Percentiles rank a stretch among this genome's conserved stretches.
Conservation (phyloP, 1,139 yeast species). For the Suhomyces yuchorum region DNA sequence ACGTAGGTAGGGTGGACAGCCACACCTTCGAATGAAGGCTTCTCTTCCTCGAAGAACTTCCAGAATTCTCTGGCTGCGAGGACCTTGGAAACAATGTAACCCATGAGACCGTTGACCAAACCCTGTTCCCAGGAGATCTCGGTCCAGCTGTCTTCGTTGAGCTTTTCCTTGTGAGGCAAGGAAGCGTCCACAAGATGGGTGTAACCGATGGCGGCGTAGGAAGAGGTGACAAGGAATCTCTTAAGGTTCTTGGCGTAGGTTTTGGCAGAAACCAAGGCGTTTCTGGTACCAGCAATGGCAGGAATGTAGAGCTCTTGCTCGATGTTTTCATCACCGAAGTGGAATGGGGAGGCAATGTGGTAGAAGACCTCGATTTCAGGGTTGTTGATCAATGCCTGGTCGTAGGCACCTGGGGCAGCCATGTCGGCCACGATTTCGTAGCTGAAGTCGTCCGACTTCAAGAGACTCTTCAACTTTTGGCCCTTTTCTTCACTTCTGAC, state of each 20-base stretch:
- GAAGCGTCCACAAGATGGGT: neutral
- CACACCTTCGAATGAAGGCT: neutral
- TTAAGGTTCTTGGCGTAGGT: slow-evolving; percentile 1
- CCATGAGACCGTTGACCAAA: neutral
- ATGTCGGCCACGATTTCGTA: slow-evolving; percentile 1
- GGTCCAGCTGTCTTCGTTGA: slow-evolving; percentile 1
- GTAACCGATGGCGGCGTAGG: neutral
- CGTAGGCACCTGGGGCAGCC: slow-evolving; percentile 13
- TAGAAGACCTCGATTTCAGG: neutral
- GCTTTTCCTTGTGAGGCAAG: neutral
- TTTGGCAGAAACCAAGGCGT: neutral
- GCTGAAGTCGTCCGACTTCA: slow-evolving; percentile 10
- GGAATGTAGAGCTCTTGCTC: neutral
- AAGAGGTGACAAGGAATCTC: slow-evolving; percentile 2
- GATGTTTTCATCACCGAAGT: neutral
- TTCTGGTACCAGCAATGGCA: neutral
- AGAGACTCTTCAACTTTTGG: slow-evolving; percentile 24
- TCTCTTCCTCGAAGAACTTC: slow-evolving; percentile 1
- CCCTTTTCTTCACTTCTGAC: slow-evolving; percentile 40
- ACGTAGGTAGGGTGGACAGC: neutral
- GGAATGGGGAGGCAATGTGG: slow-evolving; percentile 2
- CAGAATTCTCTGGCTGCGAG: slow-evolving; percentile 1
- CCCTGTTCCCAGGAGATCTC: neutral
- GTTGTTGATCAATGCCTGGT: neutral
- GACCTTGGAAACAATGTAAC: neutral